Base-by-base conservation (phyloP, 176 grass and related monocot genomes). In the Phoenix dactylifera region DNA sequence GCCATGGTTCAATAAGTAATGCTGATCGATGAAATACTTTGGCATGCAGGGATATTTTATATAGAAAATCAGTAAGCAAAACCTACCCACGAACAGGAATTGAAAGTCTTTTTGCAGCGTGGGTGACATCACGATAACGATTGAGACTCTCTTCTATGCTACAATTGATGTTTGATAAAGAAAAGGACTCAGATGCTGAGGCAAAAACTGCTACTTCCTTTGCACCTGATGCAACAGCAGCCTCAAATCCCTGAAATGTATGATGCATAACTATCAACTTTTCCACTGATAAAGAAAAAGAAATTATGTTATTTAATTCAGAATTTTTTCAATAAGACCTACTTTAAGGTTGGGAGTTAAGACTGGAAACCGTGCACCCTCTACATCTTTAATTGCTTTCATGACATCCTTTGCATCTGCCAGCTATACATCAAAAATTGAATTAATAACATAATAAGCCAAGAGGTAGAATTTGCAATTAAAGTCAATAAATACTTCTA, bases 301-400 rank as follows among this genome's bases (percentile, higher is more conserved):
- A 1, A 44, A 44, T 14, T 44, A 44, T 44, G 12, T 44, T 44
- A 44, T 44, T 44, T 44, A 44, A 14, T 14, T 44, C 9, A 14
- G 7, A 14, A 12, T 12, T 44, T 10, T 44, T 44, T 44, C 35
- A 44, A 26, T 0, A 69, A 54, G 24, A 35, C 81, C 51, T 82
- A 97, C 93, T 72, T 80, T 97, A 30, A 97, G 79, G 77, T 91
- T 97, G 68, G 93, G 93, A 80, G 87, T 91, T 75, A 91, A 68
- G 51, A 97, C 93, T 14, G 84, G 87, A 70, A 81, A 82, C 61
- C 76, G 67, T 52, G 79, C 78, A 55, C 70, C 59, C 50, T 80
- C 64, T 6, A 73, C 49, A 12, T 73, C 52, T 60, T 15, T 64
- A 61, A 97, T 85, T 24, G 81, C 81, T 71, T 70, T 24, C 53